phyloP scores from a whole-genome alignment of 148 eudicot species.

The Vaccinium corymbosum region DNA sequence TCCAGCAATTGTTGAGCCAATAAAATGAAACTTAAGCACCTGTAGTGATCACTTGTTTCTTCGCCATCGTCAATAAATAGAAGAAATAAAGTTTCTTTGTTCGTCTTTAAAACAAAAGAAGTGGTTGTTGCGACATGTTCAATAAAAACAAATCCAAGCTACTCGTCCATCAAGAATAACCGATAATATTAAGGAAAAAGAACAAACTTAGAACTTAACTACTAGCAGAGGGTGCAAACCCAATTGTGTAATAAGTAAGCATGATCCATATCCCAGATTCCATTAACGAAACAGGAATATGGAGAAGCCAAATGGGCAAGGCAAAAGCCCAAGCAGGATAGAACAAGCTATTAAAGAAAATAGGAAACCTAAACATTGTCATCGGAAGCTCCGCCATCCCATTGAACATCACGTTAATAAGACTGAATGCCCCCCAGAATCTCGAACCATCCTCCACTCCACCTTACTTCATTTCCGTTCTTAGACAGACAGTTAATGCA shows the following conservation, averaged over 20 bases:
- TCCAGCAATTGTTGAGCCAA: constrained; percentile 1
- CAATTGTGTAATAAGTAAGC: constrained; percentile 37
- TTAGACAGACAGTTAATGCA: constrained; percentile 33
- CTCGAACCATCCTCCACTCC: constrained; percentile 24
- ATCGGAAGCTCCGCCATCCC: constrained; percentile 35
- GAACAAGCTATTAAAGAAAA: constrained; percentile 33
- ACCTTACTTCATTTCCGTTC: constrained; percentile 35
- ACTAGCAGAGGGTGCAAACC: constrained; percentile 31
- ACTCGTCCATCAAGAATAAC: not conserved
- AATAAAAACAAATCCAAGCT: not conserved
- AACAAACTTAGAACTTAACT: constrained; percentile 12
- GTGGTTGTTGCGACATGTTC: not conserved
- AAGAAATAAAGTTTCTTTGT: not conserved
- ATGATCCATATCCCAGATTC: constrained; percentile 37
- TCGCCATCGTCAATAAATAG: not conserved
- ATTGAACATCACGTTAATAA: constrained; percentile 41
- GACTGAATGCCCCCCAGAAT: constrained; percentile 37
- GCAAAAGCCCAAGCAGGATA: constrained; percentile 41
- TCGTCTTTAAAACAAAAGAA: not conserved
- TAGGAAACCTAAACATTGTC: constrained; percentile 31
- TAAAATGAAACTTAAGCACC: not conserved
- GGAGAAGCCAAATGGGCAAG: constrained; percentile 35
- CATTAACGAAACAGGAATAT: constrained; percentile 30
- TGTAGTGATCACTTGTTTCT: not conserved
- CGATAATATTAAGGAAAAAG: not conserved